Base-by-base conservation (phyloP, 768 basidiomycete species). In the Boletus tylopilopsis region DNA sequence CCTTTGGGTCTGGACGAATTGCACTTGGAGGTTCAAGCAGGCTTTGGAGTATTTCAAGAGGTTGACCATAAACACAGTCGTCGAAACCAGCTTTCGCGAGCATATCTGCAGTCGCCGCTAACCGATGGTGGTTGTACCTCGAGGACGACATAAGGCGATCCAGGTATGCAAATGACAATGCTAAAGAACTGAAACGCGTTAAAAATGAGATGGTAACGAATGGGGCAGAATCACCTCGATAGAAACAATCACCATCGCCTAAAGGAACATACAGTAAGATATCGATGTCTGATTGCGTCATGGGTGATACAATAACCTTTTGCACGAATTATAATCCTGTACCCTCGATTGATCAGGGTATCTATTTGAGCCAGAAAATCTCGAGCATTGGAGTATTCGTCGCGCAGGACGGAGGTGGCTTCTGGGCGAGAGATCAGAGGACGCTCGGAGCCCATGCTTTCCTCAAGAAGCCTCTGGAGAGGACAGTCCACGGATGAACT, bases 211-310 rank as follows among this genome's bases (percentile, higher is more conserved):
- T 54, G 35, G 11, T 21, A n/a, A n/a, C 29, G 32, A 22, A 16
- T 16, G 35, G 30, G 49, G 21, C 22, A 33, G 48, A 63, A 70
- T 75, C 64, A 90, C 90, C 85, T 76, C 93, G 77, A 66, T 94
- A 96, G 68, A 94, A 95, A 64, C 94, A 95, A 64, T 90, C 89
- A 0, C 94, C 92, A 57, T 90, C 93, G 24, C 93, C 90, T 82
- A 37, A 43, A 42, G 10, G 35, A 33, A 34, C 42, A n/a, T 5
- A 41, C 9, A 18, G 29, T 51, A 30, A 50, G 35, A 45, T 23
- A 27, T 39, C 41, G 34, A 45, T 23, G 27, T 36, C 40, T 18
- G 48, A 45, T 45, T 19, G n/a, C 18, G 30, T 21, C 37, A 38
- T 24, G 25, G 21, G 19, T 22, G 35, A 33, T 41, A 29, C 63